Evolutionary conservation across 164 flowering plant species (phyloP).

Genomic region (Protea cynaroides): DNA sequence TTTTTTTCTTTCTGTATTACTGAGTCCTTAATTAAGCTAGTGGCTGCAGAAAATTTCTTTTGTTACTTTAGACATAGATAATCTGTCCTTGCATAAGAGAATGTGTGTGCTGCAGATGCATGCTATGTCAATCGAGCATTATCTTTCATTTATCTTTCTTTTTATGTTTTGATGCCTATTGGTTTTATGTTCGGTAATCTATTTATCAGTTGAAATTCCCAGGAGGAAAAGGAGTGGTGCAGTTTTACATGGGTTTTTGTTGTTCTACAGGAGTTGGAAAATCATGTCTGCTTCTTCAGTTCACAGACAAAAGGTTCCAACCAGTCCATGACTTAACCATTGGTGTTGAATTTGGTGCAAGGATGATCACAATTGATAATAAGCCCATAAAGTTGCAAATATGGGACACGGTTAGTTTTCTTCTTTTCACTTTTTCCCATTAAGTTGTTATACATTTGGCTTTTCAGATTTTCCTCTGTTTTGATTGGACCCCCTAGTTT

Average conservation of each 20-base stretch:
- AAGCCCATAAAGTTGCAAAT: conserved; percentile 61
- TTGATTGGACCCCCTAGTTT: not conserved
- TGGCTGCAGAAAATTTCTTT: too few species aligned
- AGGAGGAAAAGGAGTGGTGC: too few species aligned
- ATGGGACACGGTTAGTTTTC: conserved; percentile 47
- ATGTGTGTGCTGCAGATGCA: too few species aligned
- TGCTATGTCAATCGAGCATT: too few species aligned
- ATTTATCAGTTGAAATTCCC: too few species aligned
- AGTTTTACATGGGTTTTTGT: not conserved
- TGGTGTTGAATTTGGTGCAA: conserved; percentile 73
- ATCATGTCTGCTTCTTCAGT: conserved; percentile 59
- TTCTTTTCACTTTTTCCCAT: not conserved
- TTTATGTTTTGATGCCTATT: not conserved
- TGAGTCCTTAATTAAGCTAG: too few species aligned
- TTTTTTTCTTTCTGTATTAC: too few species aligned
- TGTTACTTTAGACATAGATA: too few species aligned
- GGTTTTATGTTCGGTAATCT: not conserved
- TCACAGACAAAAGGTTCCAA: conserved; percentile 74
- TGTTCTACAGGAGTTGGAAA: conserved; percentile 53
- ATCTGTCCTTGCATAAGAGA: too few species aligned
- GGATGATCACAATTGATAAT: conserved; percentile 57
- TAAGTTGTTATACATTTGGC: not conserved
- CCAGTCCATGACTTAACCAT: conserved; percentile 72
- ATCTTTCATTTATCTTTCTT: not conserved
- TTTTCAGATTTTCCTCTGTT: not conserved